Evolutionary conservation across 805 yeast genomes (phyloP), one percentile per base, ranked within the genome.

Genomic region (Pichia paraexigua): DNA sequence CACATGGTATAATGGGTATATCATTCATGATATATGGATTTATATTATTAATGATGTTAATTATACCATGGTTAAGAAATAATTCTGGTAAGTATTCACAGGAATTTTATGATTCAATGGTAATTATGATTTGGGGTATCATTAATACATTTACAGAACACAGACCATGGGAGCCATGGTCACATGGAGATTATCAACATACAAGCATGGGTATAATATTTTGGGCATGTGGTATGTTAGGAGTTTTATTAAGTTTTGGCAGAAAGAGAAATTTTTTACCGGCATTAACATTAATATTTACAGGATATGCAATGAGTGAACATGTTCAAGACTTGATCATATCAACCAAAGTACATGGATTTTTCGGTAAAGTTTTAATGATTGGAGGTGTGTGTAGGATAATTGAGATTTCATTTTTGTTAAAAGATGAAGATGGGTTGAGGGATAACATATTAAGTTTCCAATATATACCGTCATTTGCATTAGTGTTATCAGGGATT

Each of bases 1-100:
- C 98, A 0, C 98, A 92, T 65, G 97, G 97, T 5, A 87, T 92
- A 54, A 92, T 92, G 98, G 98, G 98, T 0, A 77, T 87, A 24
- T 84, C 95, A 0, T 92, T 92, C 59, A 77, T 92, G 12, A 68
- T 75, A 5, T 92, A 92, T 64, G 96, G 97, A 5, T 81, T 84
- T 54, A 68, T 89, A 12, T 74, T 88, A 58, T 65, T 80, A 3
- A 65, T 82, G 60, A 83, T 88, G 60, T 72, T 92, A 49, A 76
- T 82, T 10, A 69, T 88, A 5, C 92, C 94, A 5, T 82, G 94
- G 91, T 64, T 90, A 59, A 70, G 88, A 60, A 69, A 78, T 59
- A 67, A 74, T 53, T 57, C 65, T n/a, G 62, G 69, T 10, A 71
- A 71, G 48, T 78, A 74, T 55, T 79, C 91, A 24, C 97, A 89